Conservation (phyloP, 192 early-diverging fungal species). For the Podila epigama region DNA sequence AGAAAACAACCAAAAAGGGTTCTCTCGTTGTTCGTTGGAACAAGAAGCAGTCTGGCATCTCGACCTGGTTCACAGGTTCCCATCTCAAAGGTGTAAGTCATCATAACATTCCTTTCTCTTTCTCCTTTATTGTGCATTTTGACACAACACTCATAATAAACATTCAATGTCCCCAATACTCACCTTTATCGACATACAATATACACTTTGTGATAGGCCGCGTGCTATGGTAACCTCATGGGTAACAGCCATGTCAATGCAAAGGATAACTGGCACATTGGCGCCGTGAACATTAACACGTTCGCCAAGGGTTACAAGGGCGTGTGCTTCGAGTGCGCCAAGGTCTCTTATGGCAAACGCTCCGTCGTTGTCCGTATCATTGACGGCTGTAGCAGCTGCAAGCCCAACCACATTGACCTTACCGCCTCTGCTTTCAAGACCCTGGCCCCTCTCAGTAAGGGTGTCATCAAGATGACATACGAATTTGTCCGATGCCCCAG, state of each 20-base stretch:
- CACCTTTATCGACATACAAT: too few relatives aligned
- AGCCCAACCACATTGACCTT: constrained; percentile 41
- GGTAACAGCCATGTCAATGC: constrained; percentile 38
- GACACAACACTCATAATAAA: neutral
- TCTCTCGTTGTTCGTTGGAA: constrained; percentile 16
- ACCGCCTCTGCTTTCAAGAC: constrained; percentile 39
- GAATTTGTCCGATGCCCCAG: constrained; percentile 39
- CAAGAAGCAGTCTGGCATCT: constrained; percentile 12
- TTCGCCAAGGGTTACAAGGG: constrained; percentile 13
- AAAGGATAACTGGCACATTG: constrained; percentile 34
- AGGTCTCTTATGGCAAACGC: constrained; percentile 12
- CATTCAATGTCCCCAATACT: neutral
- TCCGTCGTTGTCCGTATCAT: constrained; percentile 42
- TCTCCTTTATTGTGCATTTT: neutral
- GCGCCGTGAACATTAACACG: constrained; percentile 25
- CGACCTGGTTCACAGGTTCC: constrained; percentile 44
- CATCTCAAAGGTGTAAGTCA: constrained; percentile 35
- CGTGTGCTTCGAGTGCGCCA: constrained; percentile 46
- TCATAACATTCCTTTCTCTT: neutral
- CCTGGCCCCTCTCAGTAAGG: constrained; percentile 16
- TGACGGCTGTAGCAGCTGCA: constrained; percentile 42
- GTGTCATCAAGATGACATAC: constrained; percentile 30
- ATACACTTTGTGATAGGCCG: too few relatives aligned
- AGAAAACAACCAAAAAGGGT: neutral
- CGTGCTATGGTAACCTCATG: constrained; percentile 40